These are phyloP conservation scores for Conringia planisiliqua DNA, from an alignment of 345 rosid genomes.

Conservation along the genomic window DNA sequence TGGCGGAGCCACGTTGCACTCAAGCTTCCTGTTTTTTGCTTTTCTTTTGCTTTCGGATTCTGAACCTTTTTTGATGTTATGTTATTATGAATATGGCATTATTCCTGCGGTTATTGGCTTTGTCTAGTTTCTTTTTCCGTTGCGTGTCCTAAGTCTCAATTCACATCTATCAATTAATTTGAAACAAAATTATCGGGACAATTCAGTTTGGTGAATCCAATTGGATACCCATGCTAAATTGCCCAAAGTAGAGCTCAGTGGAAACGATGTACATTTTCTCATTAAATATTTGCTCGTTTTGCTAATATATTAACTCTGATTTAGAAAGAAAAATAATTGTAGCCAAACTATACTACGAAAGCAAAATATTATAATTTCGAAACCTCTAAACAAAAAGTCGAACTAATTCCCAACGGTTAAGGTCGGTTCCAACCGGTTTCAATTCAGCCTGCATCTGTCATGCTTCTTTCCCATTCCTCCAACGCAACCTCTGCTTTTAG, in stretches of 20 bases:
- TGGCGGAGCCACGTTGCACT: background rate
- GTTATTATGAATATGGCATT: background rate
- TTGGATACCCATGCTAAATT: too few relatives aligned
- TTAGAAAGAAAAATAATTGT: background rate
- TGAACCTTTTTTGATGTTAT: background rate
- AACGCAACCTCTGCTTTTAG: slow-evolving; percentile 59
- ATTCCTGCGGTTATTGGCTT: background rate
- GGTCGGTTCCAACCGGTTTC: background rate
- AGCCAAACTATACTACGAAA: slow-evolving; percentile 18
- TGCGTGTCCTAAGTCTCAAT: background rate
- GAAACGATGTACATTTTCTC: too few relatives aligned
- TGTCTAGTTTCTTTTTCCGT: background rate
- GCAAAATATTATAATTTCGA: background rate
- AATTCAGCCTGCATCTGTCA: slow-evolving; percentile 33
- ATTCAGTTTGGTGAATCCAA: too few relatives aligned
- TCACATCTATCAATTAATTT: too few relatives aligned
- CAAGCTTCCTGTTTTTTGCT: background rate
- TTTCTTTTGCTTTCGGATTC: background rate
- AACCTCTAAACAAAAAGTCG: background rate
- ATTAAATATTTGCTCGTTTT: too few relatives aligned
- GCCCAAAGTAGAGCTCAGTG: too few relatives aligned
- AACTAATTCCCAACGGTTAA: background rate
- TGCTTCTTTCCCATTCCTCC: slow-evolving; percentile 37
- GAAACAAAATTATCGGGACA: too few relatives aligned
- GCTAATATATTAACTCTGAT: too few relatives aligned